Evolutionary conservation across 2,329 filamentous ascomycete species (phyloP), one percentile per base, ranked within the genome.

Genomic region (Penicillium concentricum): DNA sequence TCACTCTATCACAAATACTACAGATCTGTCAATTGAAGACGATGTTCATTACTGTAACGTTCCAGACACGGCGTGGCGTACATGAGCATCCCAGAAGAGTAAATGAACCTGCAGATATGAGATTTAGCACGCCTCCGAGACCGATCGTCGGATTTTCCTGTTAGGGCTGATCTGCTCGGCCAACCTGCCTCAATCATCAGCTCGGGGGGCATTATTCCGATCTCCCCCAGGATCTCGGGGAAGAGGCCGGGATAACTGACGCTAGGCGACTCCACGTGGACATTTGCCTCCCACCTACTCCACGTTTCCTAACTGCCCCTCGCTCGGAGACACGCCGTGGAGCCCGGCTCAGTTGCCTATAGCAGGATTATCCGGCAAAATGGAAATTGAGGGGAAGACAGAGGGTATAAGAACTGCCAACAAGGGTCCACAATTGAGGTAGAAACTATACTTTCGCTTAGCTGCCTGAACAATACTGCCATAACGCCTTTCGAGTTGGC

Each of bases 171-270:
- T 16, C 20, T 4, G 2, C 42, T 59, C 61, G 61, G 61, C 41
- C 46, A 49, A 61, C 48, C 37, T 64, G 49, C 60, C 56, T 18
- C 5, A 6, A 20, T 13, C 2, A 24, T 35, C 28, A 37, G 16
- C 24, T 61, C 58, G 60, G 58, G 32, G 15, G 41, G 15, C 24
- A 44, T 56, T 58, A 13, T 37, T 20, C 60, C 62, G 58, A 61
- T 28, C 20, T 51, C 28, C 51, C 32, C 56, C 38, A 32, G 37
- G n/a, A 30, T 22, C 44, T 52, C 54, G 54, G 53, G 28, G 43
- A 54, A 37, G 39, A 57, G 34, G 18, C 53, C 53, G 53, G 30
- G 28, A 15, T 46, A 38, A 44, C 51, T 59, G 57, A 62, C 48
- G 48, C 53, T 47, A 26, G 34, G 22, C 42, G 42, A 34, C 48